Base-by-base conservation (phyloP, 1,139 yeast genomes). In the Zygosaccharomyces sapae region DNA sequence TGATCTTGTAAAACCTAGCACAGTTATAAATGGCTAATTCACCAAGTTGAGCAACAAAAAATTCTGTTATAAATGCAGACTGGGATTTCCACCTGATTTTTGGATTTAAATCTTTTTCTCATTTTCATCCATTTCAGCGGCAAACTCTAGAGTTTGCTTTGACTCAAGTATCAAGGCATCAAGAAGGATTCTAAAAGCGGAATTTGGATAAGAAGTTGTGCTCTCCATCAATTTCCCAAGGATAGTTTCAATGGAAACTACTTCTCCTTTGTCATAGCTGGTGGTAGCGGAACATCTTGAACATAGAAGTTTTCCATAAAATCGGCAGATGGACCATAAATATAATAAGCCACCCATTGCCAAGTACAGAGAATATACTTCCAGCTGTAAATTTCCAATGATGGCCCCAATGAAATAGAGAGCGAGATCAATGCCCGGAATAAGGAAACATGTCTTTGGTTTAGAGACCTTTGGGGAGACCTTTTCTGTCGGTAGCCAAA, bases 351-450 rank as follows among this genome's bases (percentile, higher is more conserved):
- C 53, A 80, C 72, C 95, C 96, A 77, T 68, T 86, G 95, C 47
- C 90, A 72, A 0, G 95, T 77, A 8, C 78, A 74, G 62, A 88
- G 72, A 9, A 88, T 68, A 24, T 80, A 75, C 16, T 68, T 66
- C 97, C 97, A 92, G 25, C 87, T 79, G 1, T 68, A 49, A 3
- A 48, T 63, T 6, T 76, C 76, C 18, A 90, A 71, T 0, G 81
- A 76, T 0, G 90, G 77, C 0, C 96, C 97, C 24, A 90, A 67
- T 0, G 96, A 85, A 2, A 83, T 74, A 0, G 92, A 90, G 41
- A 92, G 70, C 52, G 87, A 85, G 2, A 83, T 70, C 40, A 90
- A 66, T 0, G 96, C 96, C 43, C 96, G 72, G 40, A 87, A 77
- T 56, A 95, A 81, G n/a, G 82, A 73, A 2, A 85, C 74, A 59